Conservation (phyloP, 2,329 filamentous ascomycete genomes). For the Anisogramma anomala region DNA sequence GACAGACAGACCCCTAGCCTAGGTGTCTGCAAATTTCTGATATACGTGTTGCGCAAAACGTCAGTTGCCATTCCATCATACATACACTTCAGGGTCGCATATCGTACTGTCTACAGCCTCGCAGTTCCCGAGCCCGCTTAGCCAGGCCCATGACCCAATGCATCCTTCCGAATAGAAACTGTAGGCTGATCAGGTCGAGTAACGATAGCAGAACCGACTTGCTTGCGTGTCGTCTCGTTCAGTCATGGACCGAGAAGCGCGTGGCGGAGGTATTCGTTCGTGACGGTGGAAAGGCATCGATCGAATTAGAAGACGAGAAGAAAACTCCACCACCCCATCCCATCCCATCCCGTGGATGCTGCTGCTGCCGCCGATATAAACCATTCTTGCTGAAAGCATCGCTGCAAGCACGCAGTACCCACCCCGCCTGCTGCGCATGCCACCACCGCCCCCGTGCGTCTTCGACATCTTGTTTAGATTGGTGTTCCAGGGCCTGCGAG, state of each 20-base stretch:
- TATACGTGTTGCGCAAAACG: constrained; percentile 34
- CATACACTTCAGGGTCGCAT: constrained; percentile 23
- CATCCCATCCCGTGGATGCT: too few relatives aligned
- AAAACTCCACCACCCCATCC: constrained; percentile 1
- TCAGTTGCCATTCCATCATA: constrained; percentile 33
- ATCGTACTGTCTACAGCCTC: constrained; percentile 18
- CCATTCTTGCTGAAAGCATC: constrained; percentile 1
- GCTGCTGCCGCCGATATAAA: background rate
- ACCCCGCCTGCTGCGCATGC: constrained; percentile 1
- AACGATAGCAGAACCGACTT: constrained; percentile 22
- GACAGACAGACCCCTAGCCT: too few relatives aligned
- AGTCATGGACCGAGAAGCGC: constrained; percentile 12
- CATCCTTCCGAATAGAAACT: too few relatives aligned
- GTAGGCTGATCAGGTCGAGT: constrained; percentile 23
- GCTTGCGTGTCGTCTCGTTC: constrained; percentile 18
- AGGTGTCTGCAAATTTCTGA: constrained; percentile 22
- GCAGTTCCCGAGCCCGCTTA: constrained; percentile 5
- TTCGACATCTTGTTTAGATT: background rate
- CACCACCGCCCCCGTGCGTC: background rate
- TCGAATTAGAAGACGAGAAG: constrained; percentile 12
- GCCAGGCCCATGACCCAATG: background rate
- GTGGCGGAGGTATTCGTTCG: background rate
- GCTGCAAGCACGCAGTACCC: background rate
- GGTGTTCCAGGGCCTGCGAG: constrained; percentile 5
- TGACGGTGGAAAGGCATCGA: constrained; percentile 4